Percentiles rank a stretch among this genome's conserved stretches.
Evolutionary conservation across 371 early-diverging fungal species (phyloP).

Genomic region (Mucor circinelloides): DNA sequence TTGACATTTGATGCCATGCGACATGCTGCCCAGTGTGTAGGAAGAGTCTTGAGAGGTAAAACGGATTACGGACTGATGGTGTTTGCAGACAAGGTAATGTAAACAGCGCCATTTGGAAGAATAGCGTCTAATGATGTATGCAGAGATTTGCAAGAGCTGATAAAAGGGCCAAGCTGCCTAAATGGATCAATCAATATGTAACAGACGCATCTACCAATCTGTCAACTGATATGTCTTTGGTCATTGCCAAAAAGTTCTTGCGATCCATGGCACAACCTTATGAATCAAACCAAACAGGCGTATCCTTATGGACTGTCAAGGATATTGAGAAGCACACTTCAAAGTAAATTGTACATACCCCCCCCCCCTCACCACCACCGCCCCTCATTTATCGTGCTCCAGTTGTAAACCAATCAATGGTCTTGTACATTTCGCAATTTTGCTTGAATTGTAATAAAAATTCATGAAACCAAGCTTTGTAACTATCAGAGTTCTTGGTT

Average conservation of each 20-base stretch:
- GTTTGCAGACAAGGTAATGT: conserved; percentile 92
- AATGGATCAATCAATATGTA: conserved; percentile 96
- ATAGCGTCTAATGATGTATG: neutral
- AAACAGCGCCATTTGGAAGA: neutral
- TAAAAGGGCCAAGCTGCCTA: conserved; percentile 96
- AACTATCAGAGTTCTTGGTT: neutral
- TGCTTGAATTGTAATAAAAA: neutral
- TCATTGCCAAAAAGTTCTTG: conserved; percentile 92
- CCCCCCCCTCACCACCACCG: neutral
- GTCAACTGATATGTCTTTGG: conserved; percentile 98
- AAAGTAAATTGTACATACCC: neutral
- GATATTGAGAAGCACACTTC: conserved; percentile 58
- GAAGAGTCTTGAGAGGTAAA: conserved; percentile 97
- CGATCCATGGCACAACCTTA: conserved; percentile 97
- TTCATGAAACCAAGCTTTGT: neutral
- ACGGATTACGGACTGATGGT: conserved; percentile 99
- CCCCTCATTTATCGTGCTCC: neutral
- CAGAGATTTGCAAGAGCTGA: conserved; percentile 93
- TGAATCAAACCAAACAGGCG: conserved; percentile 69
- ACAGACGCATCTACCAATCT: conserved; percentile 92
- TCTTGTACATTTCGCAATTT: conserved; percentile 3
- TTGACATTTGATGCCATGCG: conserved; percentile 99
- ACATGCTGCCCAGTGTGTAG: conserved; percentile 99
- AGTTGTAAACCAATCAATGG: neutral
- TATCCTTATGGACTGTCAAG: conserved; percentile 64